phyloP scores from a whole-genome alignment of 768 basidiomycete genomes.

The Leccinum ochraceum region DNA sequence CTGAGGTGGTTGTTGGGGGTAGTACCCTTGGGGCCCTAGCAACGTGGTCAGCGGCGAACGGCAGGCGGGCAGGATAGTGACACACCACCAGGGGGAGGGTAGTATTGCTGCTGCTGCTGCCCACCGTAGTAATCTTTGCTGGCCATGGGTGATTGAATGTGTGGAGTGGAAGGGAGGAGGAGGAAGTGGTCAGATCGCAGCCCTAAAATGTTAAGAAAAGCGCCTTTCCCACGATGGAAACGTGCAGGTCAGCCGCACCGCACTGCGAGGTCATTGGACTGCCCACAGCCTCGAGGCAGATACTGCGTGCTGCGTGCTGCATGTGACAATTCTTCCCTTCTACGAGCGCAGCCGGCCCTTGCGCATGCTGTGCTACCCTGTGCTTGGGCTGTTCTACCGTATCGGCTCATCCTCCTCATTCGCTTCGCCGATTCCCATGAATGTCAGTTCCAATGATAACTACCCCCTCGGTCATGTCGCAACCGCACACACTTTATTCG shows the following conservation, averaged over 20 bases:
- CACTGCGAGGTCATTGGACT: background rate
- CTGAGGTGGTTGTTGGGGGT: slow-evolving; percentile 73
- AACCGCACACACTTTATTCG: background rate
- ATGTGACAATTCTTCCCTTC: background rate
- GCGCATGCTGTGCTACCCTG: slow-evolving; percentile 14
- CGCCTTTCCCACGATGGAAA: slow-evolving; percentile 25
- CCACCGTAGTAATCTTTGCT: slow-evolving; percentile 72
- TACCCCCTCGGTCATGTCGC: background rate
- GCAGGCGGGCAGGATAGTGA: slow-evolving; percentile 11
- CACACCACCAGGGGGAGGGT: slow-evolving; percentile 52
- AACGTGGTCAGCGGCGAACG: slow-evolving; percentile 37
- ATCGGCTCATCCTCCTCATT: background rate
- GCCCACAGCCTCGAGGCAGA: slow-evolving; percentile 21
- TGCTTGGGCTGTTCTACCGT: background rate
- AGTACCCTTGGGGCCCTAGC: slow-evolving; percentile 60
- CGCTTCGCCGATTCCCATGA: slow-evolving; percentile 18
- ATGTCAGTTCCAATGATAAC: slow-evolving; percentile 8
- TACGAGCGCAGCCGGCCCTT: background rate
- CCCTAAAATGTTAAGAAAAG: slow-evolving; percentile 28
- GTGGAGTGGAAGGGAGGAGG: slow-evolving; percentile 12
- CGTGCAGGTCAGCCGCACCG: background rate
- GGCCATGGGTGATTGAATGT: slow-evolving; percentile 47
- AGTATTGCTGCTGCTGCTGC: slow-evolving; percentile 51
- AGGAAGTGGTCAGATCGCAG: slow-evolving; percentile 12
- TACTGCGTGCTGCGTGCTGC: slow-evolving; percentile 12